phyloP scores from a whole-genome alignment of 305 asterid species.

The Fraxinus angustifolia region DNA sequence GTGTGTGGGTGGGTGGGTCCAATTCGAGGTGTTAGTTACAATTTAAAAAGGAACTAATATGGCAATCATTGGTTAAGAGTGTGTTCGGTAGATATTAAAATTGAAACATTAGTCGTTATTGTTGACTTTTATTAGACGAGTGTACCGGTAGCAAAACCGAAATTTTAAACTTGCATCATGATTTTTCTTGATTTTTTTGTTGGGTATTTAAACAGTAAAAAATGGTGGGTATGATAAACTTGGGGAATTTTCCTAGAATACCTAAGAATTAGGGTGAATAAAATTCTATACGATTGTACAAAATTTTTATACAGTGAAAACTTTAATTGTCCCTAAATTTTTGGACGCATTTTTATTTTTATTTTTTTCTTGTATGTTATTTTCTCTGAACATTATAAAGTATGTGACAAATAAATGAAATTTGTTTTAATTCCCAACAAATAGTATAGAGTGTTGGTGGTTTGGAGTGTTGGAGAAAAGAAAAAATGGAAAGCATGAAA shows the following conservation, averaged over 20 bases:
- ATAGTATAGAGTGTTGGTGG: not conserved
- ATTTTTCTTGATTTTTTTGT: too few relatives aligned
- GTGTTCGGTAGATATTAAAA: too few relatives aligned
- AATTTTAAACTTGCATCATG: too few relatives aligned
- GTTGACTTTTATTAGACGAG: too few relatives aligned
- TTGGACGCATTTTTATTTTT: not conserved
- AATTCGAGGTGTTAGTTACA: too few relatives aligned
- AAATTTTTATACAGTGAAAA: not conserved
- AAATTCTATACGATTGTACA: not conserved
- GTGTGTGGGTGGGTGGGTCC: too few relatives aligned
- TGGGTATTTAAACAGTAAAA: not conserved
- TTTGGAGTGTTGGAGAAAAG: not conserved
- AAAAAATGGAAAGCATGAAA: not conserved
- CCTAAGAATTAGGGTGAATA: not conserved
- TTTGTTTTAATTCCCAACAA: not conserved
- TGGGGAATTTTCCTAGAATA: not conserved
- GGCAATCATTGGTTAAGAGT: too few relatives aligned
- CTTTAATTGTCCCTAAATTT: not conserved
- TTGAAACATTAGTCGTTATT: too few relatives aligned
- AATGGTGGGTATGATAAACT: not conserved
- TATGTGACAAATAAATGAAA: not conserved
- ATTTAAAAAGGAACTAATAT: too few relatives aligned
- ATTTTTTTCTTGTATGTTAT: not conserved
- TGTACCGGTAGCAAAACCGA: too few relatives aligned
- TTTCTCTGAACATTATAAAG: not conserved